Conservation (phyloP, 2,329 filamentous ascomycete genomes). For the Cladophialophora yegresii region DNA sequence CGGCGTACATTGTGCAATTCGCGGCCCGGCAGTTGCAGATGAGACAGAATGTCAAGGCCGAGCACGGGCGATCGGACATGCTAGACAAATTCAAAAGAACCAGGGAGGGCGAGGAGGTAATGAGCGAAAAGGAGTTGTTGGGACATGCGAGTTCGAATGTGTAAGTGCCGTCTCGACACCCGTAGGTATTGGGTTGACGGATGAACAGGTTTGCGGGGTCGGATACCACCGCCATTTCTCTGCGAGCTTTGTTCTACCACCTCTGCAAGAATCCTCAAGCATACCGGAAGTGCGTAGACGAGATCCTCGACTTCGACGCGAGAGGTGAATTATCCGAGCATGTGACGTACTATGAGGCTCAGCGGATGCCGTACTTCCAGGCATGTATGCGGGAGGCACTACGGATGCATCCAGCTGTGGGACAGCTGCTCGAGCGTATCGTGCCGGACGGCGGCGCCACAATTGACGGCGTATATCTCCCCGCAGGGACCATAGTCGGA, state of each 20-base stretch:
- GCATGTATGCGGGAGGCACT: constrained; percentile 41
- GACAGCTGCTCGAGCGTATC: constrained; percentile 49
- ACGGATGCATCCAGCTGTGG: constrained; percentile 36
- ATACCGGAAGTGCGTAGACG: constrained; percentile 25
- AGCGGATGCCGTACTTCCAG: constrained; percentile 41
- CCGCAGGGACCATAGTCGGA: constrained; percentile 33
- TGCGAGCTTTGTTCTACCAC: constrained; percentile 43
- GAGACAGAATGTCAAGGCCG: constrained; percentile 13
- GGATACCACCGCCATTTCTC: constrained; percentile 31
- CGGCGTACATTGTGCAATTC: constrained; percentile 28
- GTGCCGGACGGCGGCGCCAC: constrained; percentile 53
- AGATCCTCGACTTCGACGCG: constrained; percentile 24
- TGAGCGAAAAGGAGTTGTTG: constrained; percentile 26
- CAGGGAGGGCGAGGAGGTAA: constrained; percentile 28
- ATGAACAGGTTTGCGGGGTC: constrained; percentile 26
- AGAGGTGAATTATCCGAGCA: constrained; percentile 25
- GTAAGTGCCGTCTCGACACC: constrained; percentile 13
- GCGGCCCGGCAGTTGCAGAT: constrained; percentile 27
- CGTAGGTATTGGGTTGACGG: background rate
- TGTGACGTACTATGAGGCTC: constrained; percentile 28
- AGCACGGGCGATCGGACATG: constrained; percentile 24
- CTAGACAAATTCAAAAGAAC: constrained; percentile 27
- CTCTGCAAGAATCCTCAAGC: constrained; percentile 49
- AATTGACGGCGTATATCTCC: constrained; percentile 39
- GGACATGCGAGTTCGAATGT: constrained; percentile 30